Percentiles rank a stretch among this genome's conserved stretches.
phyloP scores from a whole-genome alignment of 148 eudicot species.

The Hydrangea macrophylla region DNA sequence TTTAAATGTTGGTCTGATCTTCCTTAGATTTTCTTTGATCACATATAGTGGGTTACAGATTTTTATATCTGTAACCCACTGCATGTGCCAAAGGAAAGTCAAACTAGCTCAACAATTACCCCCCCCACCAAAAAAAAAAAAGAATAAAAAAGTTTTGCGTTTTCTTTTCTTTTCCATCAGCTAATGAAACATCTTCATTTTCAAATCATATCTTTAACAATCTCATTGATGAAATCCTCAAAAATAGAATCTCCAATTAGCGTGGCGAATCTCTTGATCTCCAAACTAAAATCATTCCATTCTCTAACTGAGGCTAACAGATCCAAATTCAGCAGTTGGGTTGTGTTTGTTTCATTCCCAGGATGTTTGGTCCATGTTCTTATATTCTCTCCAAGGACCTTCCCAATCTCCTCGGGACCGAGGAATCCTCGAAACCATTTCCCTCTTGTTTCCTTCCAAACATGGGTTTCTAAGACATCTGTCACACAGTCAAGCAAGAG shows the following conservation, averaged over 20 bases:
- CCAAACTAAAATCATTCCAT: conserved; percentile 28
- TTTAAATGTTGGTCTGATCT: no score
- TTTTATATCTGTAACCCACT: no score
- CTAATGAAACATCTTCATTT: no score
- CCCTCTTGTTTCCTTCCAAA: conserved; percentile 9
- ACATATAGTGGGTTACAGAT: no score
- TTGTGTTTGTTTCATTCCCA: conserved; percentile 27
- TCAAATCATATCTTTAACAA: conserved; percentile 33
- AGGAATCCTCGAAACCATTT: conserved; percentile 22
- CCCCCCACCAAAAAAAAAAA: no score
- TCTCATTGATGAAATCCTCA: conserved; percentile 44
- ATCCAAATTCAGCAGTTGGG: conserved; percentile 27
- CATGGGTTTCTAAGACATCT: conserved; percentile 42
- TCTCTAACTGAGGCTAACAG: conserved; percentile 16
- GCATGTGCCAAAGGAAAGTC: no score
- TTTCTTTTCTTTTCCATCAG: no score
- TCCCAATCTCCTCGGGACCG: conserved; percentile 46
- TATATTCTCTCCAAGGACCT: conserved; percentile 36
- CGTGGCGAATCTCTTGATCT: conserved; percentile 24
- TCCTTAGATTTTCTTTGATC: no score
- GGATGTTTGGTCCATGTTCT: conserved; percentile 40
- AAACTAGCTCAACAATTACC: no score
- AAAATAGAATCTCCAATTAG: conserved; percentile 49
- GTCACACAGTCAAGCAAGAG: conserved; percentile 58
- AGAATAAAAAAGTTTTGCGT: no score